Base-by-base conservation (phyloP, 306 rosid genomes). In the Cicer judaicum region DNA sequence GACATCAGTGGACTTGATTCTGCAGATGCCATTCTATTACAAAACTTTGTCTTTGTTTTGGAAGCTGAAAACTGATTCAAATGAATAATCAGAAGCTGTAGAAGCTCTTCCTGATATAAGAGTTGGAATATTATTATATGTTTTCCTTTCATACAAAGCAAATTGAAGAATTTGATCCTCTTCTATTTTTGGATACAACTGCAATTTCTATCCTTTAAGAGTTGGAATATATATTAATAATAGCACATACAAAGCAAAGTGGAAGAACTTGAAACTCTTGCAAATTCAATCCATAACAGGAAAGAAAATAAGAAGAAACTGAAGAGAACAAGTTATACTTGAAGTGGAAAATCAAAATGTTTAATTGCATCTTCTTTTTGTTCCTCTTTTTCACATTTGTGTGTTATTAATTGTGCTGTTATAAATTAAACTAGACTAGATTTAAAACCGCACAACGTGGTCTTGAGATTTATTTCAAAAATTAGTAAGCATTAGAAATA, bases 131-230 rank as follows among this genome's bases (percentile, higher is more conserved):
- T 50, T 13, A 13, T 7, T 55, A 55, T 16, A 84, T 80, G 66
- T 84, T 75, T 59, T 62, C 43, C 84, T 68, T 83, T 54, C 9
- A 5, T 7, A 68, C 74, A 76, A 77, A 46, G 84, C 79, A 71
- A 83, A 73, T 56, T 53, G 29, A 29, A 29, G n/a, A 55, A 55
- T 7, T 55, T 55, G 39, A 83, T 18, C 13, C 55, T 40, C 75
- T 64, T 38, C 62, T 65, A 62, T 63, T 43, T 1, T 2, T 2
- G 0, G n/a, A 39, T 64, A 21, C 18, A 56, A 72, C 8, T 57
- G 68, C 42, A 41, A 39, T 8, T 43, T 6, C 39, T 13, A 61
- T 24, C 24, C 12, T 62, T 44, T 8, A 8, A 18, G 67, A 41
- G 73, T 12, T 50, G 54, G 60, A 84, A 8, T 55, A 50, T 50